These are phyloP conservation scores for Leccinellum albellum DNA, from an alignment of 768 basidiomycete species.

Conservation along the genomic window DNA sequence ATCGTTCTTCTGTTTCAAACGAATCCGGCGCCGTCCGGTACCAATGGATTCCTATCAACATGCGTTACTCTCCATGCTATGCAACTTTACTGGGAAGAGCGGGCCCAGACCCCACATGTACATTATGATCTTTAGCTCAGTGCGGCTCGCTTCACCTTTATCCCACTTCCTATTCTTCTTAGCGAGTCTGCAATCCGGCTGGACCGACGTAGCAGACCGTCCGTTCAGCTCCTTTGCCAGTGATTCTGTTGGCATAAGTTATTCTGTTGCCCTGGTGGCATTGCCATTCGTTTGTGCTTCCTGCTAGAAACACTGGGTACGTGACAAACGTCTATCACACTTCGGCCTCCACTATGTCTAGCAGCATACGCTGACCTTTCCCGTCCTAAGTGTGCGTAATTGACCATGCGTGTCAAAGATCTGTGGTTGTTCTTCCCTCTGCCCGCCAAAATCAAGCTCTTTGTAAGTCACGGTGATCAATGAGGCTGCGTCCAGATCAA, in stretches of 20 bases:
- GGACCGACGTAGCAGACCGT: conserved; percentile 30
- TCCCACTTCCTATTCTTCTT: conserved; percentile 20
- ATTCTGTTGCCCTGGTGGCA: conserved; percentile 43
- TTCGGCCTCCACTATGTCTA: not conserved
- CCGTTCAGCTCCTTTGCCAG: conserved; percentile 14
- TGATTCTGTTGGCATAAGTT: not conserved
- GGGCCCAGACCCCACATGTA: not conserved
- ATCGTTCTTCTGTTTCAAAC: not conserved
- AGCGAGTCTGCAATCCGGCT: conserved; percentile 29
- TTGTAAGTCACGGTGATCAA: conserved; percentile 37
- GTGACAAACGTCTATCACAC: not conserved
- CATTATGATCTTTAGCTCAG: not conserved
- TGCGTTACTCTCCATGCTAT: not conserved
- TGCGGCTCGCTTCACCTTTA: not conserved
- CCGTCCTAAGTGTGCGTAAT: not conserved
- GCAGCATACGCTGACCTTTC: not conserved
- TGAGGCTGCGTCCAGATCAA: not conserved
- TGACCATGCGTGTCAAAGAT: conserved; percentile 39
- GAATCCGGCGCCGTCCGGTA: not conserved
- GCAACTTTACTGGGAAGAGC: not conserved
- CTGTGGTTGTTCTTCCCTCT: conserved; percentile 37
- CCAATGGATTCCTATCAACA: not conserved
- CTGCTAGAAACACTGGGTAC: conserved; percentile 1
- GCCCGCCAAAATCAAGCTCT: conserved; percentile 40
- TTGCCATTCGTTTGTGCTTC: conserved; percentile 25